Evolutionary conservation across 805 yeast species (phyloP).

Genomic region (Myxozyma sirexii): DNA sequence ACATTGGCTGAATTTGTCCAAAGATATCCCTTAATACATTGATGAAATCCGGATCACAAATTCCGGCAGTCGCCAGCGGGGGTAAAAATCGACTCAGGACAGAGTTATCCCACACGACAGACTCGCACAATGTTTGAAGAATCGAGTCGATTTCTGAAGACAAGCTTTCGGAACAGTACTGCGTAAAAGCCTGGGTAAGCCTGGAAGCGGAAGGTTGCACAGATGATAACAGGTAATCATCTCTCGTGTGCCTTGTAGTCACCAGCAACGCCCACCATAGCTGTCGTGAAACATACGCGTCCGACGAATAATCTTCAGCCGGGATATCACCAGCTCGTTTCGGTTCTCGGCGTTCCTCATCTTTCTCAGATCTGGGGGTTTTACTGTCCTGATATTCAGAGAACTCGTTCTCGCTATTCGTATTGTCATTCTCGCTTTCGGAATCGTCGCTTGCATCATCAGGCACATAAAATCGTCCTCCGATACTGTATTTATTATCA

Average conservation of each 20-base stretch:
- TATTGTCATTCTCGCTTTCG: conserved; percentile 29
- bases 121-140: conserved; percentile 40
- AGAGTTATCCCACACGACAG: conserved; percentile 45
- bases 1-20: conserved; percentile 17
- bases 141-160: conserved; percentile 25
- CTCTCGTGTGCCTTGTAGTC: conserved; percentile 9
- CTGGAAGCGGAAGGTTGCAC: conserved; percentile 17
- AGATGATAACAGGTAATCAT: conserved; percentile 18
- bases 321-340: conserved; percentile 6
- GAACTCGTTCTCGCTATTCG: conserved; percentile 19
- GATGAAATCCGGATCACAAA: conserved; percentile 27
- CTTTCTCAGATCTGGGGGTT: conserved; percentile 20
- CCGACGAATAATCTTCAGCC: conserved; percentile 24
- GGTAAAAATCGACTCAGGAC: conserved; percentile 34
- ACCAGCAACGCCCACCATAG: conserved; percentile 27
- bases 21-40: conserved; percentile 25
- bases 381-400: conserved; percentile 20
- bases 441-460: conserved; percentile 30
- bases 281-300: conserved; percentile 21
- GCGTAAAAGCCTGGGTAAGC: conserved; percentile 12
- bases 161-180: conserved; percentile 5
- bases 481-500: conserved; percentile 83
- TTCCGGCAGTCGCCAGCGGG: not conserved
- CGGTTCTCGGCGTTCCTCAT: conserved; percentile 13
- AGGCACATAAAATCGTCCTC: conserved; percentile 82